Evolutionary conservation across 306 rosid genomes (phyloP).

Genomic region (Lotus japonicus): DNA sequence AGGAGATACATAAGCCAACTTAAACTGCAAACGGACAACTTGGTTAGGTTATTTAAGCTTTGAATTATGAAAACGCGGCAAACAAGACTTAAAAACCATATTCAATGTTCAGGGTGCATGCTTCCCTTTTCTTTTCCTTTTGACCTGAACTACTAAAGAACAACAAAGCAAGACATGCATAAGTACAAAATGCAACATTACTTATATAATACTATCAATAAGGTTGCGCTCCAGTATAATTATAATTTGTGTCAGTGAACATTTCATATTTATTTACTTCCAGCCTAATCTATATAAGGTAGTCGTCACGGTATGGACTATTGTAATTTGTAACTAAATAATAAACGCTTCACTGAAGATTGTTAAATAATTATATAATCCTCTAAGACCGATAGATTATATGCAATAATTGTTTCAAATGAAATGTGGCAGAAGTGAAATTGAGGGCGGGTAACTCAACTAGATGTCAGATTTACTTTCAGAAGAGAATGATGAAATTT

Average conservation of each 20-base stretch:
- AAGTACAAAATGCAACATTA: background rate
- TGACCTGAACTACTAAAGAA: background rate
- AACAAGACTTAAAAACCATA: background rate
- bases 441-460: background rate
- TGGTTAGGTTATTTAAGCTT: background rate
- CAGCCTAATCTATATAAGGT: background rate
- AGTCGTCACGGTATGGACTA: background rate
- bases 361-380: background rate
- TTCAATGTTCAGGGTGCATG: background rate
- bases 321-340: background rate
- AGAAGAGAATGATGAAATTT: background rate
- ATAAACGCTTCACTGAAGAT: background rate
- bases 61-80: background rate
- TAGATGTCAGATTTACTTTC: background rate
- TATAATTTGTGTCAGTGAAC: background rate
- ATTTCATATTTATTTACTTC: background rate
- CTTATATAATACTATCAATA: background rate
- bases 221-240: background rate
- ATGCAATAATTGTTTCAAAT: background rate
- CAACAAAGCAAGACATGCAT: background rate
- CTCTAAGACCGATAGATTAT: background rate
- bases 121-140: background rate
- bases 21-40: constrained; percentile 49
- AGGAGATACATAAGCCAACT: constrained; percentile 84
- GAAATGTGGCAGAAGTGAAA: background rate